Evolutionary conservation across 2,329 filamentous ascomycete genomes (phyloP), one percentile per base, ranked within the genome.

Genomic region (Pseudogymnoascus sp.): DNA sequence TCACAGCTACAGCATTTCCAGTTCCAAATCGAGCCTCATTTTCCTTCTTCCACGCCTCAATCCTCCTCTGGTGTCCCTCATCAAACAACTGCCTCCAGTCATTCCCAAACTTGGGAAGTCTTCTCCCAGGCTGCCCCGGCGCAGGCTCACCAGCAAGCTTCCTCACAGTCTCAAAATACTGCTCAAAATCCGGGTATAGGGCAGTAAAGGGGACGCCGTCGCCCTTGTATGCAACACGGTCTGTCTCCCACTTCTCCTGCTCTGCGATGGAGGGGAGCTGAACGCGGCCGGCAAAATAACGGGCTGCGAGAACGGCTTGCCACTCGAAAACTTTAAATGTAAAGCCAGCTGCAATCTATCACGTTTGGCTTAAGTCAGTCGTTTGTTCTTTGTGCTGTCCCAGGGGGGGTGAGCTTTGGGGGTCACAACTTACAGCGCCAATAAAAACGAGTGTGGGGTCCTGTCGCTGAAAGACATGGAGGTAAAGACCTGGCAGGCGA

Each of bases 321-420:
- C 83, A 87, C 72, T 88, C 86, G 61, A 86, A 87, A 30, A 87
- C 79, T 68, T 85, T 86, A 73, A 89, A 88, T 0, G 86, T 88
- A 28, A 89, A 71, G 0, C 81, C 82, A 0, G 81, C 80, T 1
- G 74, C 74, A 0, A 80, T 43, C 59, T 65, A 25, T 12, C 16
- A 12, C 11, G 7, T 39, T 11, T n/a, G 7, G 25, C 58, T 11
- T 61, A 36, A 3, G 14, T 54, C 5, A 33, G 25, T 12, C n/a
- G 4, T 7, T 54, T 33, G 25, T 18, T 54, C 25, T 54, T 54
- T 54, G 43, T 25, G 3, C 4, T 50, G n/a, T 16, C 6, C 7
- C n/a, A n/a, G 16, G n/a, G 14, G 6, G 25, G 14, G 3, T 30
- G 8, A 8, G 18, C 18, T 30, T 30, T 12, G 9, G 4, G 22